A percentile compares a stretch with the other conserved stretches of the same genome.
Conservation (phyloP, 495 filamentous ascomycete genomes). For the Annulohypoxylon moriforme region DNA sequence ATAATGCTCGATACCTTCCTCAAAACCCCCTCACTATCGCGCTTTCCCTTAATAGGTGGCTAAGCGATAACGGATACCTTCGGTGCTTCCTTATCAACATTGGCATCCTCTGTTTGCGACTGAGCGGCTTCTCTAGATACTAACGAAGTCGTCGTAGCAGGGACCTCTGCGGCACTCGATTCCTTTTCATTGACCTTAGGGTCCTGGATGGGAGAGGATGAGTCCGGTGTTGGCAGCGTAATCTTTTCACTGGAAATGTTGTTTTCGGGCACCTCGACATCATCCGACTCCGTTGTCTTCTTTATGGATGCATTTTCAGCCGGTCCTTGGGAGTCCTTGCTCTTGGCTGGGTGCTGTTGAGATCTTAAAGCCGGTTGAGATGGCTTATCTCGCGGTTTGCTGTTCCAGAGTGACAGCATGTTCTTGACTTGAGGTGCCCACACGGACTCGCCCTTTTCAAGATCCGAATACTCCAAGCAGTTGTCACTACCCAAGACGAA, state of each 20-base stretch:
- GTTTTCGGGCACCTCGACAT: background rate
- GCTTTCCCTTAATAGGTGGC: background rate
- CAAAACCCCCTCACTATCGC: constrained; percentile 26
- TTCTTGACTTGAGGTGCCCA: constrained; percentile 81
- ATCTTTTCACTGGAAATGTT: background rate
- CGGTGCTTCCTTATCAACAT: constrained; percentile 28
- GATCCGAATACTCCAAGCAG: constrained; percentile 83
- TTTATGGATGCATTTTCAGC: background rate
- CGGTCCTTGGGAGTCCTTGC: background rate
- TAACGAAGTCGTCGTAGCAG: background rate
- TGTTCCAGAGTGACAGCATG: constrained; percentile 70
- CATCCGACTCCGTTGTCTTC: background rate
- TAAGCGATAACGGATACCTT: constrained; percentile 26
- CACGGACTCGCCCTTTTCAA: constrained; percentile 79
- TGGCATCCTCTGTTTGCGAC: constrained; percentile 1
- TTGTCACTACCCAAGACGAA: constrained; percentile 74
- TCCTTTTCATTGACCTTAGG: background rate
- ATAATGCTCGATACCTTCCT: constrained; percentile 24
- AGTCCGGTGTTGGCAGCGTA: constrained; percentile 6
- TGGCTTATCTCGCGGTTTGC: constrained; percentile 16
- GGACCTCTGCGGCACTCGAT: background rate
- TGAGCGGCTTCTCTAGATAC: constrained; percentile 10
- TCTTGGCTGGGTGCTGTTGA: constrained; percentile 19
- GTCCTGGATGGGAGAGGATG: constrained; percentile 17
- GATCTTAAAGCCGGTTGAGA: constrained; percentile 25